These are phyloP conservation scores for Corchorus capsularis DNA, from an alignment of 345 rosid species.

Conservation along the genomic window DNA sequence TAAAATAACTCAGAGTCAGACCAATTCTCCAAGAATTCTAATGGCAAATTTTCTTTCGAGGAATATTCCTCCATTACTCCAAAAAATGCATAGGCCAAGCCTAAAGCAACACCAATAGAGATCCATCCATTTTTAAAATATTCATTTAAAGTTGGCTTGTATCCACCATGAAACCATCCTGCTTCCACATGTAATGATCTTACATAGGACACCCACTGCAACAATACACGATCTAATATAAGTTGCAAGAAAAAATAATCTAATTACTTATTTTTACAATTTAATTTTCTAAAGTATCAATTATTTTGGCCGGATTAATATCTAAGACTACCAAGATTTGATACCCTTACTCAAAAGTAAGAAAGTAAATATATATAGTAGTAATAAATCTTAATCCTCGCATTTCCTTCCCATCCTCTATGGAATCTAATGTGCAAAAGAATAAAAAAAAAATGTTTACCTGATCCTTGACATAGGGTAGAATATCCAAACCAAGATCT, in stretches of 20 bases:
- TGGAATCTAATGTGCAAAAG: too few species aligned
- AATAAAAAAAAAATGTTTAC: background rate
- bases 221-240: background rate
- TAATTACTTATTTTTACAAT: too few species aligned
- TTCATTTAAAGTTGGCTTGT: background rate
- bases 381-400: too few species aligned
- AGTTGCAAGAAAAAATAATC: too few species aligned
- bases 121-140: background rate
- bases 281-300: too few species aligned
- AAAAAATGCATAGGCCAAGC: background rate
- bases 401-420: too few species aligned
- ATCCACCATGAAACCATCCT: constrained; percentile 1
- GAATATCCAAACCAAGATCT: constrained; percentile 1
- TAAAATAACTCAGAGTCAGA: constrained; percentile 8
- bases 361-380: too few species aligned
- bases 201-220: background rate
- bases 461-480: constrained; percentile 17
- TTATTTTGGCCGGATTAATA: too few species aligned
- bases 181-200: background rate
- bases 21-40: background rate
- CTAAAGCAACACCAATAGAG: background rate
- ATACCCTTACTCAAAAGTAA: too few species aligned
- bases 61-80: background rate
- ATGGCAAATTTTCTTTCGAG: background rate
- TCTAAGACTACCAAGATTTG: too few species aligned